These are phyloP conservation scores for Penicillium sp. DNA, from an alignment of 2,329 filamentous ascomycete species.

Conservation along the genomic window DNA sequence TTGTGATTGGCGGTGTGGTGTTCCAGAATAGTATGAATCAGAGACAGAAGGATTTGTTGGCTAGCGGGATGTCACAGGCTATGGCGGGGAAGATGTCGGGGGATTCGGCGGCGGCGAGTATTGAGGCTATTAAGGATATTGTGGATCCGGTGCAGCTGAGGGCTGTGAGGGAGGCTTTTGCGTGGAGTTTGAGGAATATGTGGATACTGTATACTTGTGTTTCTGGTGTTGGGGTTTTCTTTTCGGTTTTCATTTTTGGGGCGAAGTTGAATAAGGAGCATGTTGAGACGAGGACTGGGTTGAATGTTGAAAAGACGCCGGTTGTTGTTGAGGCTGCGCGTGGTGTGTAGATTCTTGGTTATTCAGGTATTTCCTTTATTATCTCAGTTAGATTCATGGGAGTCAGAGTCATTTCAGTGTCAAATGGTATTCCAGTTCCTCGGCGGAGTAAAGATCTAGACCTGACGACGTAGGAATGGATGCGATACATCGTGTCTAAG, in stretches of 20 bases:
- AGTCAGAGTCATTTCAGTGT: no score
- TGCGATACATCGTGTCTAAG: no score
- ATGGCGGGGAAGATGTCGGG: slow-evolving; percentile 37
- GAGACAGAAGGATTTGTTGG: slow-evolving; percentile 56
- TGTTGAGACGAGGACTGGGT: slow-evolving; percentile 51
- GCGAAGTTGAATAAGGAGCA: slow-evolving; percentile 49
- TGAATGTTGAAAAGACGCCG: slow-evolving; percentile 28
- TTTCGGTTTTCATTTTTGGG: slow-evolving; percentile 46
- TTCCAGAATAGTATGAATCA: slow-evolving; percentile 62
- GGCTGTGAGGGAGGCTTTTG: slow-evolving; percentile 47
- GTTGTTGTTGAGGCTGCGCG: slow-evolving; percentile 7
- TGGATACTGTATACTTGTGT: slow-evolving; percentile 49
- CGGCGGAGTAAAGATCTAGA: no score
- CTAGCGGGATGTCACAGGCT: slow-evolving; percentile 39
- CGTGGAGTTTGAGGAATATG: slow-evolving; percentile 49
- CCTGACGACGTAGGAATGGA: no score
- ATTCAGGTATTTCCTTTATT: no score
- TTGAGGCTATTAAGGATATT: slow-evolving; percentile 43
- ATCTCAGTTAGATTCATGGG: no score
- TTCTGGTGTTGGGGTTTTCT: slow-evolving; percentile 41
- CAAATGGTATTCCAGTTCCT: no score
- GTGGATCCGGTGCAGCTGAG: slow-evolving; percentile 36
- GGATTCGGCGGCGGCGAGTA: slow-evolving; percentile 47
- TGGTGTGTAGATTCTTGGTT: neutral
- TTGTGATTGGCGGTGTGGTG: slow-evolving; percentile 72